These are phyloP conservation scores for Neonectria punicea DNA, from an alignment of 2,329 filamentous ascomycete species.

Conservation along the genomic window DNA sequence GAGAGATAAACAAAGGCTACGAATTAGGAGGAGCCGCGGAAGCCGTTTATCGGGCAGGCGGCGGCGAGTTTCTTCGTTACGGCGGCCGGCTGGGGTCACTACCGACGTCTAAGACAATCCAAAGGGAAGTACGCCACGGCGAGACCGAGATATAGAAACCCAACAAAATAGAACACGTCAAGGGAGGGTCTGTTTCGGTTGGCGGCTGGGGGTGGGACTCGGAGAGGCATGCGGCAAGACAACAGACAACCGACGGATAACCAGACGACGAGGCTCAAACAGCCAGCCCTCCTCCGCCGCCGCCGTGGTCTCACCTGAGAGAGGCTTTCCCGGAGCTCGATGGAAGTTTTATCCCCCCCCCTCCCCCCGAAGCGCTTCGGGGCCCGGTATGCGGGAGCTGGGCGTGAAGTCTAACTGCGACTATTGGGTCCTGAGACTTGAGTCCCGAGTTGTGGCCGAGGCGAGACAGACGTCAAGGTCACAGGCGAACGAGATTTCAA, in stretches of 20 bases:
- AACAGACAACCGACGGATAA: constrained; percentile 22
- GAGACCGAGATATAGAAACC: neutral
- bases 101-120: neutral
- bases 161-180: neutral
- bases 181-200: constrained; percentile 10
- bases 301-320: constrained; percentile 16
- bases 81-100: neutral
- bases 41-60: neutral
- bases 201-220: constrained; percentile 27
- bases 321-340: constrained; percentile 1
- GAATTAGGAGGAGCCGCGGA: neutral
- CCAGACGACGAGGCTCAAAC: constrained; percentile 32
- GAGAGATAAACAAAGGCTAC: neutral
- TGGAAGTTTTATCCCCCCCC: too few species aligned
- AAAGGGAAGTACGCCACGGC: neutral
- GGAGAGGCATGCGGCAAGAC: constrained; percentile 33
- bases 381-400: neutral
- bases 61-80: neutral
- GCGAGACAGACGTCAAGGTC: neutral
- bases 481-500: neutral
- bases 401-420: neutral
- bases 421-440: neutral
- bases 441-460: constrained; percentile 17
- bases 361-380: neutral
- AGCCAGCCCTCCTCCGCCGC: constrained; percentile 24